These are phyloP conservation scores for Daphne laureola DNA, from an alignment of 441 rosid genomes.

Conservation along the genomic window DNA sequence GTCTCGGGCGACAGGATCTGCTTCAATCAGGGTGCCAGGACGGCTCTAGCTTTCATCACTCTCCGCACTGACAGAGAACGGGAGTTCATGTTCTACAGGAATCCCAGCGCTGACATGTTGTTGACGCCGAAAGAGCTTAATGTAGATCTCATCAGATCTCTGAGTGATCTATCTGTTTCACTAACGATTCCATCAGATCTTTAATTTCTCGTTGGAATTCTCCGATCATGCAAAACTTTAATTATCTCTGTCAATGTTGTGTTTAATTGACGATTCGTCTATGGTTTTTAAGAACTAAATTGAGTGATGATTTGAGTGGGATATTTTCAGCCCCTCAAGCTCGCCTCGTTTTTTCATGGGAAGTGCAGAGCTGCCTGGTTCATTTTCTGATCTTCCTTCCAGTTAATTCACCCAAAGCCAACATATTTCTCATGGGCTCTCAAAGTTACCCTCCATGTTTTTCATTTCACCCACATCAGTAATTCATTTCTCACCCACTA, in stretches of 20 bases:
- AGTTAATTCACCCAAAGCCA: no score
- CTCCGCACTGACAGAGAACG: conserved; percentile 38
- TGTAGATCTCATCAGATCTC: conserved; percentile 31
- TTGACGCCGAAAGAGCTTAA: conserved; percentile 42
- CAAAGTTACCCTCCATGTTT: no score
- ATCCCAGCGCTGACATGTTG: conserved; percentile 54
- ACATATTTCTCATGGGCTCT: no score
- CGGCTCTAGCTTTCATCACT: conserved; percentile 44
- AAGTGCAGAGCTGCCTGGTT: no score
- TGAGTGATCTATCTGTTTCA: conserved; percentile 7
- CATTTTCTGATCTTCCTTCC: no score
- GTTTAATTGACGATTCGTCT: no score
- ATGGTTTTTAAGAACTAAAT: no score
- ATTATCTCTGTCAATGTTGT: background rate
- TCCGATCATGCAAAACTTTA: background rate
- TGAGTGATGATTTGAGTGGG: background rate
- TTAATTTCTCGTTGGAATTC: background rate
- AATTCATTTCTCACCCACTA: no score
- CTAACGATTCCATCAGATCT: background rate
- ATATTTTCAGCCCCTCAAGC: no score
- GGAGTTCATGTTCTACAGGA: conserved; percentile 42
- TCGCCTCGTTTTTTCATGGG: no score
- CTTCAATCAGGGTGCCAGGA: conserved; percentile 42
- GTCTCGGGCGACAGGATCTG: conserved; percentile 32
- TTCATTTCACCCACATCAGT: no score